Conservation (phyloP, 495 filamentous ascomycete species). For the Physcia stellaris region DNA sequence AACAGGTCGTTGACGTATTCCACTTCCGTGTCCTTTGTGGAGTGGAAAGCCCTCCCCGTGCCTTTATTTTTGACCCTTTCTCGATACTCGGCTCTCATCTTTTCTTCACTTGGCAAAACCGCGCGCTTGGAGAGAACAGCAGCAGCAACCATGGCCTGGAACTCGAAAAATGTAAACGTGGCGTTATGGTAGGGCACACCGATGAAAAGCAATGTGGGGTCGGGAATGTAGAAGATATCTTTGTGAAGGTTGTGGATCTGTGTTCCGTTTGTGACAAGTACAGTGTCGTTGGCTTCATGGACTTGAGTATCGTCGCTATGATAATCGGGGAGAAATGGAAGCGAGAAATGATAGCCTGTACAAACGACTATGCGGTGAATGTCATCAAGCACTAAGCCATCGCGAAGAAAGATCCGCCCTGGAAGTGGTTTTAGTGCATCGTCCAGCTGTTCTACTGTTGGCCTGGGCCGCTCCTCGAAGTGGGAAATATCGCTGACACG, state of each 20-base stretch:
- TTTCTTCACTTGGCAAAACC: conserved; percentile 28
- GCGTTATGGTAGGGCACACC: not conserved
- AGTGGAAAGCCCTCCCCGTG: conserved; percentile 39
- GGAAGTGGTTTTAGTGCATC: too few relatives aligned
- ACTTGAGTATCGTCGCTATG: too few relatives aligned
- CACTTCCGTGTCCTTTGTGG: conserved; percentile 36
- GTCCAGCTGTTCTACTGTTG: too few relatives aligned
- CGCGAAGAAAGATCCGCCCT: too few relatives aligned
- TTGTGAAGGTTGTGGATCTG: not conserved
- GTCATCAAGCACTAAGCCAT: too few relatives aligned
- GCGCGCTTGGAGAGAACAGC: conserved; percentile 37
- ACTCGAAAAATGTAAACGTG: not conserved
- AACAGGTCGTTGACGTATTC: conserved; percentile 40
- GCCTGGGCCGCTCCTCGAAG: too few relatives aligned
- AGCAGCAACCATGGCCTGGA: not conserved
- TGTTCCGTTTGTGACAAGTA: not conserved
- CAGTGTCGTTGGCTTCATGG: not conserved
- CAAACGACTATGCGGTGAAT: too few relatives aligned
- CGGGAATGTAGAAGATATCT: not conserved
- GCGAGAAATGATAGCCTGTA: too few relatives aligned
- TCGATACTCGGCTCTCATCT: conserved; percentile 40
- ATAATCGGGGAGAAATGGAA: too few relatives aligned
- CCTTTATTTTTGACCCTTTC: conserved; percentile 30
- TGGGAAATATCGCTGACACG: too few relatives aligned
- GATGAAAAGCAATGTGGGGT: not conserved